Evolutionary conservation across 306 rosid species (phyloP).

Genomic region (Clitoria ternatea): DNA sequence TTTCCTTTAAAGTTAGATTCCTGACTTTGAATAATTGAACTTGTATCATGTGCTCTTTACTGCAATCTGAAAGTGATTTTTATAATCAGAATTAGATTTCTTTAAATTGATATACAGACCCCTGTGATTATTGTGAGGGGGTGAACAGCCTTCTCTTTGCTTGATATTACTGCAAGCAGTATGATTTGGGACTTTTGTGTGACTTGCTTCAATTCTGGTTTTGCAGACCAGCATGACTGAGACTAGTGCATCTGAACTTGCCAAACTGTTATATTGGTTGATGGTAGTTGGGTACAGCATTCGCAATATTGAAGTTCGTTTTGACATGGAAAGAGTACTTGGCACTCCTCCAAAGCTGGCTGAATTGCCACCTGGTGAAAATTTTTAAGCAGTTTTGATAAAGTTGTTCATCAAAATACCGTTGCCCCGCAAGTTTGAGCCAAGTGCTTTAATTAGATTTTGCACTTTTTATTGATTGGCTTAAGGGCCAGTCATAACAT

Average conservation of each 20-base stretch:
- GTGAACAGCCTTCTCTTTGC: background rate
- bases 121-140: background rate
- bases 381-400: slow-evolving; percentile 26
- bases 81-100: background rate
- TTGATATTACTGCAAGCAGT: background rate
- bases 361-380: slow-evolving; percentile 94
- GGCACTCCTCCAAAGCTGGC: slow-evolving; percentile 78
- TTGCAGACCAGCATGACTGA: slow-evolving; percentile 69
- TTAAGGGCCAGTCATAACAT: slow-evolving; percentile 16
- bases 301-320: slow-evolving; percentile 94
- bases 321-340: slow-evolving; percentile 94
- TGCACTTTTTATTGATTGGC: slow-evolving; percentile 17
- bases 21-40: slow-evolving; percentile 1
- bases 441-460: background rate
- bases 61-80: too few species aligned
- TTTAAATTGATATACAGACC: background rate
- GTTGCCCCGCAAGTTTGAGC: background rate
- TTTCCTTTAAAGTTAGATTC: background rate
- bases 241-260: slow-evolving; percentile 82
- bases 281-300: slow-evolving; percentile 97
- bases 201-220: slow-evolving; percentile 14
- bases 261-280: slow-evolving; percentile 85
- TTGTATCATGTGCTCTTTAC: background rate
- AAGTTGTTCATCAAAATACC: background rate
- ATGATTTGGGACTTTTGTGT: background rate